Conservation (phyloP, 1,139 yeast species). For the Hyphopichia khmerensis region DNA sequence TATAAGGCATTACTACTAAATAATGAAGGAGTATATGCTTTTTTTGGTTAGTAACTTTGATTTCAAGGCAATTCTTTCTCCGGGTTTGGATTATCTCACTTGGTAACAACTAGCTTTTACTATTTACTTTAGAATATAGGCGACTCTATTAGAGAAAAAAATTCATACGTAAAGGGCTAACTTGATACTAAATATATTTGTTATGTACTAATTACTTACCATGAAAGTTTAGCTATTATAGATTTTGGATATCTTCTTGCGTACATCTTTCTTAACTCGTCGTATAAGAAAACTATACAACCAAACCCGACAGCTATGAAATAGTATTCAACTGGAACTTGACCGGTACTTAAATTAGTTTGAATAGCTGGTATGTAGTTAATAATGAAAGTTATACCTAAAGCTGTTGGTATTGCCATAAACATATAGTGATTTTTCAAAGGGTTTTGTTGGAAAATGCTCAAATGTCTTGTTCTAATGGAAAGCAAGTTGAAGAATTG, state of each 20-base stretch:
- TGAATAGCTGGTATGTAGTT: constrained; percentile 48
- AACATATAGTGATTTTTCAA: constrained; percentile 24
- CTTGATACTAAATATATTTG: no score
- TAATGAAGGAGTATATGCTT: no score
- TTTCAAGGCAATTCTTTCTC: no score
- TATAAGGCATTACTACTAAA: no score
- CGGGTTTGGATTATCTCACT: no score
- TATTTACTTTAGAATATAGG: no score
- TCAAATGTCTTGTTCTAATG: constrained; percentile 44
- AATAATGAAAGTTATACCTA: constrained; percentile 44
- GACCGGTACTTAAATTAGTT: constrained; percentile 31
- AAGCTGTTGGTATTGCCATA: constrained; percentile 35
- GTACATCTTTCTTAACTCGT: constrained; percentile 42
- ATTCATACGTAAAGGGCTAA: no score
- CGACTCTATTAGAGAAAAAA: no score
- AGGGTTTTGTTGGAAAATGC: constrained; percentile 43
- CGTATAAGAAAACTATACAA: constrained; percentile 32
- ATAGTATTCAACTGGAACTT: constrained; percentile 49
- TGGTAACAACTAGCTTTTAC: no score
- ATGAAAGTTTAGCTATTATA: constrained; percentile 39
- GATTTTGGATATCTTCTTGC: constrained; percentile 39
- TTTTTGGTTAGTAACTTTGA: no score
- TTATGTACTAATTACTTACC: no score
- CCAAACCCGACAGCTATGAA: constrained; percentile 51
- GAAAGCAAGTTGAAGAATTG: constrained; percentile 50